These are phyloP conservation scores for Suillus americanus DNA, from an alignment of 768 basidiomycete species.

Conservation along the genomic window DNA sequence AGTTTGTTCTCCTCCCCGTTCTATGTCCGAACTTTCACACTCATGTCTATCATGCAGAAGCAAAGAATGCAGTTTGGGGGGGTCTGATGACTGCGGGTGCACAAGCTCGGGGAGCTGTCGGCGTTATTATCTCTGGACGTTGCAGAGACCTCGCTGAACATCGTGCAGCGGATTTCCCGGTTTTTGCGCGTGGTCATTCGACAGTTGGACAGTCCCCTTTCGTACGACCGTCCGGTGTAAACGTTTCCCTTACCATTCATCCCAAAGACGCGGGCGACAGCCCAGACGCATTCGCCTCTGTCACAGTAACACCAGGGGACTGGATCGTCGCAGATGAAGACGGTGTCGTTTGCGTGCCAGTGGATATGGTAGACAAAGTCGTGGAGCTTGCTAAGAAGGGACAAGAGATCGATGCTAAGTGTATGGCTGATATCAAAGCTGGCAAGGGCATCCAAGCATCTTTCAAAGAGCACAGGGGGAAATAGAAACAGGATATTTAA, in stretches of 20 bases:
- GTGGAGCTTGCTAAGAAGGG: conserved; percentile 56
- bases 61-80: conserved; percentile 87
- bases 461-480: conserved; percentile 76
- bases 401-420: conserved; percentile 64
- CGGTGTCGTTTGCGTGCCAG: conserved; percentile 83
- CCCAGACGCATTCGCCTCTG: conserved; percentile 46
- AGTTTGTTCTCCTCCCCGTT: conserved; percentile 24
- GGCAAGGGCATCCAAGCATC: conserved; percentile 75
- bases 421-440: conserved; percentile 70
- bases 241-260: conserved; percentile 57
- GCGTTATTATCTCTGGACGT: conserved; percentile 81
- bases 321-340: conserved; percentile 86
- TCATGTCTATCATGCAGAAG: conserved; percentile 39
- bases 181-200: conserved; percentile 80
- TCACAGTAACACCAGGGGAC: conserved; percentile 71
- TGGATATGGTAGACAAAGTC: conserved; percentile 51
- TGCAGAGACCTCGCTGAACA: conserved; percentile 86
- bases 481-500: conserved; percentile 27
- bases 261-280: conserved; percentile 31
- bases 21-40: conserved; percentile 1
- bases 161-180: conserved; percentile 65
- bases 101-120: conserved; percentile 62
- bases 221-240: conserved; percentile 75
- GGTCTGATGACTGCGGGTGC: conserved; percentile 91
- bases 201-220: conserved; percentile 87